These are phyloP conservation scores for Exophiala xenobiotica DNA, from an alignment of 2,329 filamentous ascomycete genomes.

Conservation along the genomic window DNA sequence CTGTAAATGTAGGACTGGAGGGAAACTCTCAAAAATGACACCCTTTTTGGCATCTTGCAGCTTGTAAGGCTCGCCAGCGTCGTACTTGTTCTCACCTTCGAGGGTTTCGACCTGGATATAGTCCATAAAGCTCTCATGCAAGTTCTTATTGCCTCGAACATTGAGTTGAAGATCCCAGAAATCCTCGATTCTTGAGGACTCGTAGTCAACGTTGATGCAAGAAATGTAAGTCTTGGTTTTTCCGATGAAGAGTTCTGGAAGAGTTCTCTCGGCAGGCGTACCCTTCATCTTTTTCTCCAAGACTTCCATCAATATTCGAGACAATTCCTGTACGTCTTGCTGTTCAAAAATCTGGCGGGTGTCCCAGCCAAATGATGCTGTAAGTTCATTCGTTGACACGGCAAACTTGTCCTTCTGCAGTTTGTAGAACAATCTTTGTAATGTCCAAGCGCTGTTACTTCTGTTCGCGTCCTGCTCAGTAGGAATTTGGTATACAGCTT, in stretches of 20 bases:
- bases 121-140: conserved; percentile 92
- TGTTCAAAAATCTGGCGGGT: conserved; percentile 97
- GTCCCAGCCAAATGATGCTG: conserved; percentile 97
- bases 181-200: conserved; percentile 91
- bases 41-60: conserved; percentile 97
- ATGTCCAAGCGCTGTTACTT: conserved; percentile 85
- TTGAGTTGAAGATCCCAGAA: conserved; percentile 99
- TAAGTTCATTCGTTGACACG: conserved; percentile 88
- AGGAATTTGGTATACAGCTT: conserved; percentile 97
- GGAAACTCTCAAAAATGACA: conserved; percentile 94
- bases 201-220: conserved; percentile 97
- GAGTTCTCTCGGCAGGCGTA: conserved; percentile 81
- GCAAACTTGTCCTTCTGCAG: conserved; percentile 82
- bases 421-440: conserved; percentile 92
- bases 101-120: conserved; percentile 96
- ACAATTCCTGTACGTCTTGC: conserved; percentile 96
- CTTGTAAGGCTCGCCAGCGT: conserved; percentile 83
- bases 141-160: conserved; percentile 86
- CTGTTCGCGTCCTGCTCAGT: conserved; percentile 80
- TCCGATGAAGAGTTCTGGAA: conserved; percentile 89
- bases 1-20: conserved; percentile 89
- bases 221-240: conserved; percentile 99
- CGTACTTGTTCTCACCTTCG: conserved; percentile 98
- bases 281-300: conserved; percentile 99
- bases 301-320: conserved; percentile 93